Conservation (phyloP, 352 stramenopile genomes). For the Phytopythium boreale region DNA sequence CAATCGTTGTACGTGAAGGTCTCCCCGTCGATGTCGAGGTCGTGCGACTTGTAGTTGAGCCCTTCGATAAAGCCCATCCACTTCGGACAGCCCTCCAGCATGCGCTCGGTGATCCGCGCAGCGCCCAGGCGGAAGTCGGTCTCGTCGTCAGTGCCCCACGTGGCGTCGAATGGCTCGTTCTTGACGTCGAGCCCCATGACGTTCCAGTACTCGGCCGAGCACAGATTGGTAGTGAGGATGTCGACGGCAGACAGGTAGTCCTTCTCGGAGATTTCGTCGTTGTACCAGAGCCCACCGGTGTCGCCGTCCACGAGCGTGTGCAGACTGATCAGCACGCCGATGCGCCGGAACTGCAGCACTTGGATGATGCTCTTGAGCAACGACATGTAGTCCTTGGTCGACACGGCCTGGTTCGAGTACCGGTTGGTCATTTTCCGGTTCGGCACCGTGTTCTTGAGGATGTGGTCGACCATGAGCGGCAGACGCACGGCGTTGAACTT, state of each 20-base stretch:
- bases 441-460: slow-evolving; percentile 25
- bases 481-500: slow-evolving; percentile 36
- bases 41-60: slow-evolving; percentile 23
- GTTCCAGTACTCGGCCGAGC: slow-evolving; percentile 41
- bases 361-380: slow-evolving; percentile 29
- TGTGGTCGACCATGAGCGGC: slow-evolving; percentile 27
- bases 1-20: slow-evolving; percentile 29
- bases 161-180: slow-evolving; percentile 36
- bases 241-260: slow-evolving; percentile 44
- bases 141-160: slow-evolving; percentile 18
- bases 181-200: slow-evolving; percentile 38
- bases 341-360: slow-evolving; percentile 21
- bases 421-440: slow-evolving; percentile 27
- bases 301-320: slow-evolving; percentile 31
- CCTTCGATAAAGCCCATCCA: slow-evolving; percentile 39
- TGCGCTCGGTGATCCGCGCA: slow-evolving; percentile 19
- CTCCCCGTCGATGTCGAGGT: slow-evolving; percentile 25
- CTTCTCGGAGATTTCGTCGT: slow-evolving; percentile 25
- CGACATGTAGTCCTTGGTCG: slow-evolving; percentile 25
- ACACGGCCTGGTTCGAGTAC: slow-evolving; percentile 26
- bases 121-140: slow-evolving; percentile 25
- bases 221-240: slow-evolving; percentile 38
- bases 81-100: slow-evolving; percentile 28
- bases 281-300: slow-evolving; percentile 42
- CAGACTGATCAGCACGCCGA: slow-evolving; percentile 46